A percentile compares a stretch with the other conserved stretches of the same genome.
Evolutionary conservation across 2,329 filamentous ascomycete species (phyloP).

Genomic region (Endothia cerciana): DNA sequence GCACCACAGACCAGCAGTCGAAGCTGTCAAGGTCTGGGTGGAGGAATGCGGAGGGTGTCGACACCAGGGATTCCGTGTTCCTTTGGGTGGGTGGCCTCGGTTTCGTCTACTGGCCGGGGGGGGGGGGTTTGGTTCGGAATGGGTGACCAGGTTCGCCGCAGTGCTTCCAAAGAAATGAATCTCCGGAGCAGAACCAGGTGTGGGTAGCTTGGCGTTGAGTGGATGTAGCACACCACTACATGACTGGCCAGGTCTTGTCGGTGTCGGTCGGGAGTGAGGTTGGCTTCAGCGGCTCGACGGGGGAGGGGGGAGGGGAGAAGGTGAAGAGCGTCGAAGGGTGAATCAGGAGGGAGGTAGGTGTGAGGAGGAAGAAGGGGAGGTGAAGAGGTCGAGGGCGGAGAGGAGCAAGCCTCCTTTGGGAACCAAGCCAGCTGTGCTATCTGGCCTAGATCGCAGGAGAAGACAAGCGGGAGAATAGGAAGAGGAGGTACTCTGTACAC

Average conservation of each 20-base stretch:
- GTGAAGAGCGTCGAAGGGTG: neutral
- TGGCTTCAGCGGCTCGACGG: neutral
- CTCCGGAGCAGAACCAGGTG: constrained; percentile 21
- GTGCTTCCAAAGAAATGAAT: constrained; percentile 17
- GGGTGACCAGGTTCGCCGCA: constrained; percentile 9
- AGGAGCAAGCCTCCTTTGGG: constrained; percentile 13
- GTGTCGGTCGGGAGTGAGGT: neutral
- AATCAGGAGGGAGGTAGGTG: constrained; percentile 13
- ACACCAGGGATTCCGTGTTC: neutral
- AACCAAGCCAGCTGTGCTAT: constrained; percentile 24
- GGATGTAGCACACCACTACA: constrained; percentile 24
- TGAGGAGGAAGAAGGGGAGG: constrained; percentile 16
- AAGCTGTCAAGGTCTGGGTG: constrained; percentile 29
- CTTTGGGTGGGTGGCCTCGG: neutral
- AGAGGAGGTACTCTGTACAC: constrained; percentile 11
- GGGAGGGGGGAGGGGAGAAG: constrained; percentile 1
- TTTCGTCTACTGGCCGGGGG: constrained; percentile 1
- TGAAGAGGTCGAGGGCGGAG: constrained; percentile 18
- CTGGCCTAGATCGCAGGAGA: constrained; percentile 19
- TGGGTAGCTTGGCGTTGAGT: constrained; percentile 19
- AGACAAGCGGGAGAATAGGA: constrained; percentile 22
- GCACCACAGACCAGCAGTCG: constrained; percentile 30
- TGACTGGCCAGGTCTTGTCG: constrained; percentile 20
- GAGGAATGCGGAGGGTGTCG: neutral
- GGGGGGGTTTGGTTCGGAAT: neutral